These are phyloP conservation scores for Alternaria triticimaculans DNA, from an alignment of 2,329 filamentous ascomycete genomes.

Conservation along the genomic window DNA sequence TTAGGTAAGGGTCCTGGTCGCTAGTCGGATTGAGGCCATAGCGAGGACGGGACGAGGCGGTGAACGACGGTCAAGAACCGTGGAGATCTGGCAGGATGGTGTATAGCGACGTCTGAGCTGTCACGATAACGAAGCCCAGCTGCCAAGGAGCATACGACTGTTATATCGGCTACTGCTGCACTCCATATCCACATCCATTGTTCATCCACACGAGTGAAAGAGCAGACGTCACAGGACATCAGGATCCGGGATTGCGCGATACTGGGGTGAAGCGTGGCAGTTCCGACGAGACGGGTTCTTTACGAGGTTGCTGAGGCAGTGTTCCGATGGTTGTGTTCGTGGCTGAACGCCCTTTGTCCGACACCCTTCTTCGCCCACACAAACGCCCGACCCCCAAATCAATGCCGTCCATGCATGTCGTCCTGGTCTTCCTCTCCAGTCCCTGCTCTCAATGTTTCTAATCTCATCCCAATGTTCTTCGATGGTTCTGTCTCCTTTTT, in stretches of 20 bases:
- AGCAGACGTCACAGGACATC: slow-evolving; percentile 5
- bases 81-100: not conserved
- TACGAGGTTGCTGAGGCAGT: slow-evolving; percentile 15
- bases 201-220: not conserved
- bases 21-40: not conserved
- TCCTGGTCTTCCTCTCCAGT: not conserved
- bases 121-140: not conserved
- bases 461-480: not conserved
- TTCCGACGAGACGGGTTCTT: slow-evolving; percentile 17
- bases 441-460: not conserved
- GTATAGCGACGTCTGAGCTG: not conserved
- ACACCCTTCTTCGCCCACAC: slow-evolving; percentile 1
- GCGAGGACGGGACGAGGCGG: not conserved
- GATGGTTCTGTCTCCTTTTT: not conserved
- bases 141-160: not conserved
- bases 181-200: slow-evolving; percentile 1
- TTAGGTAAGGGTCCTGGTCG: not conserved
- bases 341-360: slow-evolving; percentile 12
- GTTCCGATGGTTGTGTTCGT: slow-evolving; percentile 13
- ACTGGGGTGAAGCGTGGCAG: slow-evolving; percentile 10
- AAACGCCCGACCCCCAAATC: not conserved
- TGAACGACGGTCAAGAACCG: not conserved
- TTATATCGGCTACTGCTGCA: not conserved
- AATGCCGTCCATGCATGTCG: not conserved
- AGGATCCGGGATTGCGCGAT: slow-evolving; percentile 16